A percentile compares a stretch with the other conserved stretches of the same genome.
Evolutionary conservation across 1,284 basidiomycete genomes (phyloP).

Genomic region (Ganoderma resinaceum): DNA sequence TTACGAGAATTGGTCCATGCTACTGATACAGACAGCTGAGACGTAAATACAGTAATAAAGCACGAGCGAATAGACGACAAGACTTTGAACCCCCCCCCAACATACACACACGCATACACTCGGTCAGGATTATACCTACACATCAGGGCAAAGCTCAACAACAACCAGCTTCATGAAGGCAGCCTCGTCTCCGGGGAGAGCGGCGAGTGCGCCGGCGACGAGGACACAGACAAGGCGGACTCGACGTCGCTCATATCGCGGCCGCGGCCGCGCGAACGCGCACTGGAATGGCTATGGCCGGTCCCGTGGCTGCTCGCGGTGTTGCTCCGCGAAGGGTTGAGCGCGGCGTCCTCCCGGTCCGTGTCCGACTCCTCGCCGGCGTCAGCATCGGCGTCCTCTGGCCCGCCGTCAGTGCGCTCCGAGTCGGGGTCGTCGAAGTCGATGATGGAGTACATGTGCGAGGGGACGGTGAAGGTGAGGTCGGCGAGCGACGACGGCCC

Average conservation of each 20-base stretch:
- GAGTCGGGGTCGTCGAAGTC: slow-evolving; percentile 20
- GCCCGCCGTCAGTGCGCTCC: slow-evolving; percentile 3
- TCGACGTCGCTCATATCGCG: not conserved
- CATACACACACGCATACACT: too few species aligned
- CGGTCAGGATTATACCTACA: not conserved
- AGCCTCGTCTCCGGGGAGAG: slow-evolving; percentile 10
- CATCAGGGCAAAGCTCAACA: not conserved
- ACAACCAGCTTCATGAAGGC: not conserved
- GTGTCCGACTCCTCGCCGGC: not conserved
- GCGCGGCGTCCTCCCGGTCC: slow-evolving; percentile 18
- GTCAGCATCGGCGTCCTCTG: not conserved
- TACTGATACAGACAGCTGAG: not conserved
- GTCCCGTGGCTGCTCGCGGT: not conserved
- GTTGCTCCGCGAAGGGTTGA: slow-evolving; percentile 17
- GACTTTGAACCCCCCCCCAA: not conserved
- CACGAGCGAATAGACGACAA: not conserved
- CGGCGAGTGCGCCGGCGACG: slow-evolving; percentile 8
- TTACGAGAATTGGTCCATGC: not conserved
- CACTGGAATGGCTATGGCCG: not conserved
- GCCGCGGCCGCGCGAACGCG: not conserved
- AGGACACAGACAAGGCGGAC: not conserved
- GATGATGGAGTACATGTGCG: slow-evolving; percentile 25
- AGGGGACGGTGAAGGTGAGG: slow-evolving; percentile 21
- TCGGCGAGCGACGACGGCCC: slow-evolving; percentile 19
- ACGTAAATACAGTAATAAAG: not conserved